These are phyloP conservation scores for Cordyceps cicadae DNA, from an alignment of 2,329 filamentous ascomycete species.

Conservation along the genomic window DNA sequence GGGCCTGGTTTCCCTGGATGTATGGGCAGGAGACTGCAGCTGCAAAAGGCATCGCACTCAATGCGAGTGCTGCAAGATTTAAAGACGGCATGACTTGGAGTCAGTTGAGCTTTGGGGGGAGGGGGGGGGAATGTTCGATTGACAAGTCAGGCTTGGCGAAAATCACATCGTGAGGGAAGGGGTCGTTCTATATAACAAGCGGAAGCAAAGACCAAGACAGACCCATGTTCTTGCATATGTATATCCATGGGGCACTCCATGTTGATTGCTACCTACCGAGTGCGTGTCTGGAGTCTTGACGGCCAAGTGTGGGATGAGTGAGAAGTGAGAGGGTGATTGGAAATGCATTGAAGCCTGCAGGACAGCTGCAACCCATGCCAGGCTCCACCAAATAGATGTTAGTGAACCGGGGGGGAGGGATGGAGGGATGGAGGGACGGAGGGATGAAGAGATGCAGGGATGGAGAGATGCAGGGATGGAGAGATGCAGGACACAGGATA, in stretches of 20 bases:
- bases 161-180: not conserved
- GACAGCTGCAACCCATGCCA: not conserved
- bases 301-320: not conserved
- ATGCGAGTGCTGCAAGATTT: conserved; percentile 1
- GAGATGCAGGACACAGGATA: too few species aligned
- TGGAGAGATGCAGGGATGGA: too few species aligned
- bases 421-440: too few species aligned
- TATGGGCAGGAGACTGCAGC: conserved; percentile 8
- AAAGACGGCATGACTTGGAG: not conserved
- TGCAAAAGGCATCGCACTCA: not conserved
- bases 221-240: not conserved
- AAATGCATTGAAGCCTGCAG: not conserved
- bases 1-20: conserved; percentile 6
- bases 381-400: not conserved
- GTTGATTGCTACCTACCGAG: not conserved
- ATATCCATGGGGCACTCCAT: not conserved
- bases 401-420: not conserved
- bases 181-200: not conserved
- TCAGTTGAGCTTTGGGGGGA: not conserved
- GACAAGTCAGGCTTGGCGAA: not conserved
- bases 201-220: not conserved
- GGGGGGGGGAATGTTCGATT: not conserved
- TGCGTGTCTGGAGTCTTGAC: not conserved
- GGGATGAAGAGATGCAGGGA: not conserved
- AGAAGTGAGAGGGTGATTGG: not conserved